phyloP scores from a whole-genome alignment of 2,329 filamentous ascomycete genomes.

The Chaetomium globosum region DNA sequence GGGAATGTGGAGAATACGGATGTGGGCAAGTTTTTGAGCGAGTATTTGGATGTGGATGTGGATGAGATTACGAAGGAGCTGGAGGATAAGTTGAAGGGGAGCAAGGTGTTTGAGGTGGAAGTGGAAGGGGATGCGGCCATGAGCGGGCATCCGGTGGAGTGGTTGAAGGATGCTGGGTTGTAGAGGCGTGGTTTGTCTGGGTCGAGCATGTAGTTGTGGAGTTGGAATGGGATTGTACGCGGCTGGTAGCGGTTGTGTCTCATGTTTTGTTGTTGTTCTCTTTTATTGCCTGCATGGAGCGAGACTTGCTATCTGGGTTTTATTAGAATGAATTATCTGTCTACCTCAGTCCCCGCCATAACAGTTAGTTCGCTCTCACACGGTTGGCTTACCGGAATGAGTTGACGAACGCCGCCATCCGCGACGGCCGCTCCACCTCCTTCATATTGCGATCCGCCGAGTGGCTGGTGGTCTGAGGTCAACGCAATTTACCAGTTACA shows the following conservation, averaged over 20 bases:
- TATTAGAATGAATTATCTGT: not conserved
- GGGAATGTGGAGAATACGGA: slow-evolving; percentile 97
- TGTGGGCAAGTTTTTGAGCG: slow-evolving; percentile 76
- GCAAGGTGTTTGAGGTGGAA: slow-evolving; percentile 14
- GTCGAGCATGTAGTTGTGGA: not conserved
- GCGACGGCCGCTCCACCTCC: no score
- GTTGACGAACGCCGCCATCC: no score
- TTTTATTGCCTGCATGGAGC: not conserved
- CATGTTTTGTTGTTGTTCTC: not conserved
- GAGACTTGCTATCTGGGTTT: not conserved
- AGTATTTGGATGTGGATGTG: slow-evolving; percentile 80
- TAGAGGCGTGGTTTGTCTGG: not conserved
- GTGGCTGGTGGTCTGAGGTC: no score
- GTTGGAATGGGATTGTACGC: not conserved
- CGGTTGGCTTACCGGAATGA: no score
- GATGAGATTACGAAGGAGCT: slow-evolving; percentile 76
- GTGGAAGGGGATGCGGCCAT: slow-evolving; percentile 16
- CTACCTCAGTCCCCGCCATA: no score
- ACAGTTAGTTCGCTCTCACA: no score
- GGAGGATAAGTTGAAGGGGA: slow-evolving; percentile 53
- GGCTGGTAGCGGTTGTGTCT: not conserved
- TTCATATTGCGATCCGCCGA: no score
- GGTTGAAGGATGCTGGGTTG: slow-evolving; percentile 9
- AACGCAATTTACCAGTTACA: no score
- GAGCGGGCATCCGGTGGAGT: slow-evolving; percentile 24